These are phyloP conservation scores for Carex myosuroides DNA, from an alignment of 176 grass and related monocot species.

Conservation along the genomic window DNA sequence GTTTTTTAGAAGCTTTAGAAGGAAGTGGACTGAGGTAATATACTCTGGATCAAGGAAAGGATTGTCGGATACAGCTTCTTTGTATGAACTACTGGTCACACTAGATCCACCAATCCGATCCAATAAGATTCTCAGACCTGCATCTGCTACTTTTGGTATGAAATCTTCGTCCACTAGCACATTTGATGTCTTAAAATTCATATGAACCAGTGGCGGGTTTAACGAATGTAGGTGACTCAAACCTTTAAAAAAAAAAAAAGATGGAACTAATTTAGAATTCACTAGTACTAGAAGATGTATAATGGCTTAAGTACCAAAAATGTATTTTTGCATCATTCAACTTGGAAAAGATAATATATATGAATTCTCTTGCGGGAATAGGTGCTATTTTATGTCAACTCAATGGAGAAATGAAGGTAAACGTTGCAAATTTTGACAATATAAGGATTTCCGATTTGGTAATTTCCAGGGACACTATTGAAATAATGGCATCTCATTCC, in stretches of 20 bases:
- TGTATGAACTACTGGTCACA: constrained; percentile 33
- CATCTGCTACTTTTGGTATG: constrained; percentile 71
- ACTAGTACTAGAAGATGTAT: not conserved
- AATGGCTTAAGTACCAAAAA: not conserved
- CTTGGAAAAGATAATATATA: not conserved
- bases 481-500: constrained; percentile 6
- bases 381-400: not conserved
- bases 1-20: constrained; percentile 6
- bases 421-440: not conserved
- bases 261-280: not conserved
- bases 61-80: constrained; percentile 28
- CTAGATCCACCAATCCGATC: constrained; percentile 52
- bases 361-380: not conserved
- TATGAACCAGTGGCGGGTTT: constrained; percentile 67
- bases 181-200: constrained; percentile 88
- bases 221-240: constrained; percentile 76
- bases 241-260: constrained; percentile 39
- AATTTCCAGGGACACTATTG: not conserved
- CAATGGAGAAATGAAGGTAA: not conserved
- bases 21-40: not conserved
- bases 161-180: constrained; percentile 89
- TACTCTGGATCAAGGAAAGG: constrained; percentile 91
- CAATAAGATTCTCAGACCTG: constrained; percentile 51
- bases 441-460: not conserved
- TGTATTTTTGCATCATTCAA: not conserved